Conservation (phyloP, 2,329 filamentous ascomycete genomes). For the Lasiodiplodia citricola region DNA sequence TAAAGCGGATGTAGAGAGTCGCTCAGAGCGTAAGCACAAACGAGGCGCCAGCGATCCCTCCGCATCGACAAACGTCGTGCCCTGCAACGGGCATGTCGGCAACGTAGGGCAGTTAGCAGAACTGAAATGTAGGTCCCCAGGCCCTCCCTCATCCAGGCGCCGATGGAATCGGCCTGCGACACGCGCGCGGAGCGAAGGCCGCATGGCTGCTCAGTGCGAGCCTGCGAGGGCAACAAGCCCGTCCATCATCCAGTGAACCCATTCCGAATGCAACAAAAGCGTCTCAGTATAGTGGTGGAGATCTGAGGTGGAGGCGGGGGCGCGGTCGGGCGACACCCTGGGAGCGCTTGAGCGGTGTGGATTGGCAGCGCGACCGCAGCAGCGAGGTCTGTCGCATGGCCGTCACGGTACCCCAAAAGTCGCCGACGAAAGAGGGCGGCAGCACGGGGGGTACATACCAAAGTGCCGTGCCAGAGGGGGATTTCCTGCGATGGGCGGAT, state of each 20-base stretch:
- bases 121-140: slow-evolving; percentile 7
- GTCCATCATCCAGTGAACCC: slow-evolving; percentile 10
- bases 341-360: slow-evolving; percentile 18
- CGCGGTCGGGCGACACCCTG: slow-evolving; percentile 5
- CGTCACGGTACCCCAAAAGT: slow-evolving; percentile 8
- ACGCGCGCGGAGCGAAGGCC: slow-evolving; percentile 8
- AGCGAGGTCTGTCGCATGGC: slow-evolving; percentile 14
- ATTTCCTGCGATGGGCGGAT: slow-evolving; percentile 10
- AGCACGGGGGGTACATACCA: slow-evolving; percentile 22
- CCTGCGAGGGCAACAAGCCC: not conserved
- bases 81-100: slow-evolving; percentile 11
- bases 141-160: slow-evolving; percentile 8
- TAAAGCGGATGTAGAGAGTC: not conserved
- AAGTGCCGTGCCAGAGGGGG: not conserved
- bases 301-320: not conserved
- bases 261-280: slow-evolving; percentile 16
- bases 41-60: slow-evolving; percentile 5
- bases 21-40: slow-evolving; percentile 5
- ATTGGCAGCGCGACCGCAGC: slow-evolving; percentile 13
- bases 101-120: slow-evolving; percentile 12
- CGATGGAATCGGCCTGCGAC: not conserved
- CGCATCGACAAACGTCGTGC: slow-evolving; percentile 5
- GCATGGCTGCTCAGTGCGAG: not conserved
- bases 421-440: slow-evolving; percentile 4
- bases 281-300: slow-evolving; percentile 17